phyloP scores from a whole-genome alignment of 345 rosid species.

The Eucalyptus erythrocorys region DNA sequence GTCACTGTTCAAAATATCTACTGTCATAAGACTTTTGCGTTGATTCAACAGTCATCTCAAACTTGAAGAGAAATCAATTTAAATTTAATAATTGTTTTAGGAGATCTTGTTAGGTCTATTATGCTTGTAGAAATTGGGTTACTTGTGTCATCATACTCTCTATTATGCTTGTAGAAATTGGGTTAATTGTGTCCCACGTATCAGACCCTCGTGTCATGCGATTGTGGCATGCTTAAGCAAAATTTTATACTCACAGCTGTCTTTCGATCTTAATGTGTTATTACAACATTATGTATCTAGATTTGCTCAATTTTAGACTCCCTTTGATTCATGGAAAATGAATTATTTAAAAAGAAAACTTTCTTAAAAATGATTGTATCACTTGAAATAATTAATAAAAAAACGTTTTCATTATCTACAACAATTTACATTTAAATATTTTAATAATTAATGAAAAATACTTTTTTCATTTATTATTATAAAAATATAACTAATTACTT shows the following conservation, averaged over 20 bases:
- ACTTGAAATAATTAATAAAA: no score
- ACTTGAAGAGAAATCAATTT: neutral
- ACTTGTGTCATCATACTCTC: no score
- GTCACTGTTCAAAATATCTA: neutral
- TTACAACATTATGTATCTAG: no score
- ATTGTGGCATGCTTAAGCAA: neutral
- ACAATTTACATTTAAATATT: no score
- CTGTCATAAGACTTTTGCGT: neutral
- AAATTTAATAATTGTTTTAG: neutral
- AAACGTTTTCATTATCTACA: rapidly evolving
- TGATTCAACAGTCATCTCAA: neutral
- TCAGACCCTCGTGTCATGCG: neutral
- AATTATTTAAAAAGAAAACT: no score
- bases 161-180: neutral
- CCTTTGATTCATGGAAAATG: no score
- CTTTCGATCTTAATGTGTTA: neutral
- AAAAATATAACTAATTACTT: no score
- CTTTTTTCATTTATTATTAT: no score
- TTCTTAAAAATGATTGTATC: no score
- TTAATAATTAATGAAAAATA: no score
- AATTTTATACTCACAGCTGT: no score
- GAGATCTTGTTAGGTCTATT: neutral
- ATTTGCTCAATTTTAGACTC: no score
- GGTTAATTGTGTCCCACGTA: neutral
- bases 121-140: neutral